Base-by-base conservation (phyloP, 1,139 yeast genomes). In the Blastobotrys persicus region DNA sequence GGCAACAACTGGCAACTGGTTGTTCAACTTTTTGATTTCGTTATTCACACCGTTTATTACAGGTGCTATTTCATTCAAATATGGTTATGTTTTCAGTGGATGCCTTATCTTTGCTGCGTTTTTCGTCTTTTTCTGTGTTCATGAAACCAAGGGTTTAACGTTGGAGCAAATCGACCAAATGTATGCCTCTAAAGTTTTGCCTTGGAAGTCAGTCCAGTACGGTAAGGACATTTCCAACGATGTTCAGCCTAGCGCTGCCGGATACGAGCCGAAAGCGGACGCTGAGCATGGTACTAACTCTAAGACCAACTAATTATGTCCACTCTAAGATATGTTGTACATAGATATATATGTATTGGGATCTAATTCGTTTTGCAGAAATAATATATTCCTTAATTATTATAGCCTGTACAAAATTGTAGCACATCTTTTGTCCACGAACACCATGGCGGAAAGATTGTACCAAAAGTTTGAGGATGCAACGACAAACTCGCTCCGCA, bases 1-100 rank as follows among this genome's bases (percentile, higher is more conserved):
- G 40, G 62, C 91, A 47, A 75, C 80, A 39, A 86, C 87, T 23
- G 79, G 86, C 32, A 87, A 86, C 71, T 87, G 95, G 95, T 55
- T 84, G 42, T 81, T 83, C 72, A 88, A 88, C 63, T 86, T 86
- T 45, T 77, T 79, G 51, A 71, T 77, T 61, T 78, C 78, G 39
- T 71, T 74, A 71, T 73, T 74, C 58, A 73, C 77, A 32, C 59
- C 74, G 69, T 49, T 74, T 68, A 79, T 87, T 59, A 53, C 64
- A 45, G 60, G 59, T 26, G 74, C 78, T 55, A 79, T 74, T 50
- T 70, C 77, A 43, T 77, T 78, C 66, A 74, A 77, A 74, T 84
- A 82, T 66, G 91, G 92, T 60, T 85, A 79, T 63, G 88, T 85
- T 48, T 85, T 85, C 73, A 75, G 84, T 58, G 92, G 76, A 81